phyloP scores from a whole-genome alignment of 208 protist genomes.

The Acanthamoeba healyi region DNA sequence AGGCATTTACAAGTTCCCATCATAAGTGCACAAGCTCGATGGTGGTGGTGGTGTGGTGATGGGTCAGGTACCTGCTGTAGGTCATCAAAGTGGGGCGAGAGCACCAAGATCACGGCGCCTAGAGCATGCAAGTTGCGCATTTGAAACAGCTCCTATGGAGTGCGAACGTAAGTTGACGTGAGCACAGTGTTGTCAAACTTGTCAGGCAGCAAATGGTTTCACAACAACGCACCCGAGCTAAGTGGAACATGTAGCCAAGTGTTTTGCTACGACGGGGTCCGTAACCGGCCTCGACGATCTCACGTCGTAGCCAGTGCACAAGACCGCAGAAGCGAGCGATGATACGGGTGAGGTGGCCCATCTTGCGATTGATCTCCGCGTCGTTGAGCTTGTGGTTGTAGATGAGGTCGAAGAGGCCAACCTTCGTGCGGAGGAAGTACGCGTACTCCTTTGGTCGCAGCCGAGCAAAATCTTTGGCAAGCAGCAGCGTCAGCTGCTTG shows the following conservation, averaged over 20 bases:
- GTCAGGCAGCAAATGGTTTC: neutral
- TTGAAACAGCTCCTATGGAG: neutral
- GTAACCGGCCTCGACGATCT: neutral
- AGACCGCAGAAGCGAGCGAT: neutral
- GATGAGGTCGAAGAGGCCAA: conserved; percentile 28
- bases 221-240: neutral
- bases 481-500: conserved; percentile 5
- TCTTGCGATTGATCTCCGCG: neutral
- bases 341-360: neutral
- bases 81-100: neutral
- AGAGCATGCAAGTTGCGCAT: conserved; percentile 4
- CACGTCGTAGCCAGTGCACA: conserved; percentile 15
- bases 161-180: no score
- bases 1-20: no score
- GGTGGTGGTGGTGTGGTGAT: no score
- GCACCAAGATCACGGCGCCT: neutral
- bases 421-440: neutral
- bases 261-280: neutral
- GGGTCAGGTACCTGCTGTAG: neutral
- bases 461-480: neutral
- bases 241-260: neutral
- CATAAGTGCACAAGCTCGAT: neutral
- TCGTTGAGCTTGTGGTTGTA: neutral
- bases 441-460: neutral
- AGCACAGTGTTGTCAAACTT: neutral